Percentiles rank a stretch among this genome's conserved stretches.
These are phyloP conservation scores for Cystofilobasidium ferigula DNA, from an alignment of 768 basidiomycete species.

Conservation along the genomic window DNA sequence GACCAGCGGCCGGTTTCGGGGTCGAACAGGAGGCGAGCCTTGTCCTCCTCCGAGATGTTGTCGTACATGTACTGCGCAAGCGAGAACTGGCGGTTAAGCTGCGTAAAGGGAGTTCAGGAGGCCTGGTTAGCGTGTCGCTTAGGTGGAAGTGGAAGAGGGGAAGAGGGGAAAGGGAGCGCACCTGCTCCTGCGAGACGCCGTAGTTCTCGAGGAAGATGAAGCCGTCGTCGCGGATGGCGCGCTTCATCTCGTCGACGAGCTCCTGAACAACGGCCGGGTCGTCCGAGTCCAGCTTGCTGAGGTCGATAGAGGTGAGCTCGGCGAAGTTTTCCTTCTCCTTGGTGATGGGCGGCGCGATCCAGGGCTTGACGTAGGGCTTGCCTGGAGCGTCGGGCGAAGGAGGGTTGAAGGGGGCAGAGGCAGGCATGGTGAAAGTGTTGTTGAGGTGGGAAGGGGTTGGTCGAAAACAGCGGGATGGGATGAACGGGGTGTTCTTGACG, in stretches of 20 bases:
- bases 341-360: conserved; percentile 29
- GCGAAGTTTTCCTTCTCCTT: conserved; percentile 29
- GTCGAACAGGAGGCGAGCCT: conserved; percentile 28
- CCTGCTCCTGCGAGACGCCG: conserved; percentile 29
- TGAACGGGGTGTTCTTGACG: background rate
- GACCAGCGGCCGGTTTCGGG: conserved; percentile 30
- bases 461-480: background rate
- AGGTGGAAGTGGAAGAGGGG: background rate
- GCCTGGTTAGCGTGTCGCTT: background rate
- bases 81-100: conserved; percentile 31
- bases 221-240: conserved; percentile 29
- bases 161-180: conserved; percentile 1
- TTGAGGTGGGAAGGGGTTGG: background rate
- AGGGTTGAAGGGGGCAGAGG: conserved; percentile 26
- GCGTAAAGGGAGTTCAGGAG: background rate
- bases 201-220: conserved; percentile 32
- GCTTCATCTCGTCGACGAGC: conserved; percentile 27
- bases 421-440: background rate
- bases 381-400: conserved; percentile 26
- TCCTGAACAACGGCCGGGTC: conserved; percentile 26
- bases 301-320: conserved; percentile 28
- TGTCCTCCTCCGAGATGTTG: conserved; percentile 30
- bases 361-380: conserved; percentile 27
- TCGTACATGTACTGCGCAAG: conserved; percentile 29
- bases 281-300: conserved; percentile 29